Evolutionary conservation across 106 monocot species (phyloP), one percentile per base, ranked within the genome.

Genomic region (Apostasia ramifera): DNA sequence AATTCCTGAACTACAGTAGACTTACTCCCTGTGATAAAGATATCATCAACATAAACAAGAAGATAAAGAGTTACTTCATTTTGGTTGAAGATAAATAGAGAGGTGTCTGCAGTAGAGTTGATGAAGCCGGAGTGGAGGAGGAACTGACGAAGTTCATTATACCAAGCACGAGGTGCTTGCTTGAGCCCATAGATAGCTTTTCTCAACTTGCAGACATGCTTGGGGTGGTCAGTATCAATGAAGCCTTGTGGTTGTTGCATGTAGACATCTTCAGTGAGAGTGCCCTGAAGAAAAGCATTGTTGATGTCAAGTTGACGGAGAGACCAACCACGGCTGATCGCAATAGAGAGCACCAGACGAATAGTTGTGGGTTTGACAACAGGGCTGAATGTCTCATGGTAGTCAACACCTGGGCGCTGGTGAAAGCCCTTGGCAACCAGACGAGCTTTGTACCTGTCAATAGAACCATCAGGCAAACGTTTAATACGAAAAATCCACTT

Each of bases 21-120:
- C 56, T 46, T 37, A 40, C 39, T 15, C 8, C 67, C 44, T 1
- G 57, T 67, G 11, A 66, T 1, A 12, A 75, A 58, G 54, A 67
- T 44, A 50, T 74, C 73, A 66, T 74, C 65, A 15, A 74, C 64
- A 55, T 74, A 74, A 1, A 74, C 9, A 4, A 75, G n/a, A 5
- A 75, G 6, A 49, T 55, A 43, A 10, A 45, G n/a, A 63, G 41
- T 63, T 43, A 45, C 44, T 8, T 12, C 44, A 43, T 63, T 45
- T 40, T 63, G 42, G 10, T 63, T 8, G 63, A 44, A 43, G 44
- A 45, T 63, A 43, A 63, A 26, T 38, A 61, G 38, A 39, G 40
- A 61, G 61, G 26, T 40, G 39, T 61, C 61, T 13, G 39, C 11
- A 42, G 13, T 43, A 9, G 63, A 63, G 41, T 63, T 63, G 12